Evolutionary conservation across 805 yeast genomes (phyloP), one percentile per base, ranked within the genome.

Genomic region (Suhomyces emberorum): DNA sequence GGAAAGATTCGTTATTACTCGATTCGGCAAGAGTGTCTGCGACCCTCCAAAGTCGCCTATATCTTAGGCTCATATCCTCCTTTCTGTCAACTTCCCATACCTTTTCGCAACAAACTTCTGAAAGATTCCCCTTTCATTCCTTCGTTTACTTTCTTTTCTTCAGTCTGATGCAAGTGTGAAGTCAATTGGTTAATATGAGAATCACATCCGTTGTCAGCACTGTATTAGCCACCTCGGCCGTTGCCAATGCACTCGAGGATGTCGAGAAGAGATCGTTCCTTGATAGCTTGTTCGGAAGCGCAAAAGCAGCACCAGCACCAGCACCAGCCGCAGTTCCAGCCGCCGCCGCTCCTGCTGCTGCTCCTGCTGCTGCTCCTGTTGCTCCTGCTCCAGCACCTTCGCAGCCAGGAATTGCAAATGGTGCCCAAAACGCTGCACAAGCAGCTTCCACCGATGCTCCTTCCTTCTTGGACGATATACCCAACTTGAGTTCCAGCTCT

Each of bases 161-260:
- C 11, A 32, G 34, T 24, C 34, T 33, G 24, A 35, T 29, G 31
- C 39, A 27, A 29, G 35, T 39, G 37, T 20, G 25, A 46, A 30
- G 25, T 14, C 18, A 31, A 15, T 31, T 24, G 31, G 35, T 37
- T 32, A 28, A 30, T 34, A 57, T 57, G 63, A 57, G 48, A 46
- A 38, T 56, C 41, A 39, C 47, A 15, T 41, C 54, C 39, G 53
- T 54, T 35, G 44, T 51, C 34, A 49, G 43, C 42, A 48, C 50
- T 35, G 43, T 55, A 30, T 49, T 57, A 51, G 43, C 48, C 29
- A 47, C 53, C 26, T 38, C 57, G 18, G 52, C 54, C n/a, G 41
- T 55, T 29, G 56, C 49, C 25, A 47, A 39, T 24, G 50, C 44
- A 10, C 38, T 41, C 15, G 28, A 34, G 23, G 35, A 32, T 28